phyloP scores from a whole-genome alignment of 768 basidiomycete genomes.

The Suillus luteus region DNA sequence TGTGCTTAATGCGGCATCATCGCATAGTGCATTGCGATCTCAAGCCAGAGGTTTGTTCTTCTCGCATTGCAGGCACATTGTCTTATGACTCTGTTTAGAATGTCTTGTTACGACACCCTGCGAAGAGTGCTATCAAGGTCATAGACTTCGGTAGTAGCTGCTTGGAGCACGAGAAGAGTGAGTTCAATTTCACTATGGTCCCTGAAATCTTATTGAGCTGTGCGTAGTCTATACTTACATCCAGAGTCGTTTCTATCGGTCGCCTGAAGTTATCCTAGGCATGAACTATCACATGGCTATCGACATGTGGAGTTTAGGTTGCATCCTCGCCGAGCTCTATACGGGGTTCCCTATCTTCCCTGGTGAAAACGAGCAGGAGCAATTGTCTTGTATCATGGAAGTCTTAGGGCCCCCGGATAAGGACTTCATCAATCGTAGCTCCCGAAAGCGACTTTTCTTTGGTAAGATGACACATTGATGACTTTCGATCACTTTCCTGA shows the following conservation, averaged over 20 bases:
- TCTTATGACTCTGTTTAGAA: constrained; percentile 55
- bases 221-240: constrained; percentile 95
- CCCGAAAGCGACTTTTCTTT: constrained; percentile 93
- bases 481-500: constrained; percentile 13
- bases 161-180: constrained; percentile 97
- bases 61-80: background rate
- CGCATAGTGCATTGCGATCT: constrained; percentile 98
- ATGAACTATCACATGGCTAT: constrained; percentile 99
- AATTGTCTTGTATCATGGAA: constrained; percentile 99
- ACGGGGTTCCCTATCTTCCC: constrained; percentile 99
- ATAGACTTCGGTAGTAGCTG: constrained; percentile 99
- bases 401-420: constrained; percentile 95
- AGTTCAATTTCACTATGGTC: constrained; percentile 29
- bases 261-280: constrained; percentile 97
- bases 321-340: constrained; percentile 95
- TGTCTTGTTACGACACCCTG: constrained; percentile 89
- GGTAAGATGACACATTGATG: constrained; percentile 52
- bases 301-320: constrained; percentile 99
- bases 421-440: constrained; percentile 91
- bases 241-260: constrained; percentile 99
- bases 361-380: constrained; percentile 98
- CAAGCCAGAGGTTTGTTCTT: constrained; percentile 84
- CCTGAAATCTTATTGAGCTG: constrained; percentile 13
- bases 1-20: constrained; percentile 94
- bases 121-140: constrained; percentile 95